Conservation (phyloP, 345 rosid species). For the Aegle marmelos region DNA sequence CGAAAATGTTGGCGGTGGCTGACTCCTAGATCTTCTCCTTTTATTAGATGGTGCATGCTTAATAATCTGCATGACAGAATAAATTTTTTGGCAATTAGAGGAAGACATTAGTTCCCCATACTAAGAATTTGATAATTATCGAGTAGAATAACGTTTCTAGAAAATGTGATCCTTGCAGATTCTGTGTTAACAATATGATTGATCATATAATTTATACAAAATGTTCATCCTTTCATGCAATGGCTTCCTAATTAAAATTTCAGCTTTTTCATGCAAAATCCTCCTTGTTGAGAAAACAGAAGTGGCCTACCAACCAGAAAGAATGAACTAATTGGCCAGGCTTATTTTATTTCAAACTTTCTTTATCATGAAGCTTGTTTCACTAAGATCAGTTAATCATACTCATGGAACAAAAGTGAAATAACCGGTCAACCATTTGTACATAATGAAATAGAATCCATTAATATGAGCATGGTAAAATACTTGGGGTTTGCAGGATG, state of each 20-base stretch:
- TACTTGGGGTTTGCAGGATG: conserved; percentile 76
- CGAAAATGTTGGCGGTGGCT: conserved; percentile 64
- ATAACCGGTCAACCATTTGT: not conserved
- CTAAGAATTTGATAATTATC: not conserved
- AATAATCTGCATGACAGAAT: conserved; percentile 49
- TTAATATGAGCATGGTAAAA: conserved; percentile 7
- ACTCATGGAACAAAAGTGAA: not conserved
- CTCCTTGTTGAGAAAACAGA: not conserved
- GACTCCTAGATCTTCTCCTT: conserved; percentile 73
- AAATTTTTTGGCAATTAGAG: not conserved
- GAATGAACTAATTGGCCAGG: not conserved
- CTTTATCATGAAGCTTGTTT: not conserved
- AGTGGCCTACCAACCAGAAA: not conserved
- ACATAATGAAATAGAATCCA: not conserved
- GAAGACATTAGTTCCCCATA: not conserved
- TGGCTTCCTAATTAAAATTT: not conserved
- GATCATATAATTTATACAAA: not conserved
- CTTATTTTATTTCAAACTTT: not conserved
- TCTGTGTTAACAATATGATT: not conserved
- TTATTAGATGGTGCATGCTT: conserved; percentile 42
- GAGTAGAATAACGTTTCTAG: no score
- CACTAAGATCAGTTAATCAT: not conserved
- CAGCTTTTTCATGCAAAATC: not conserved
- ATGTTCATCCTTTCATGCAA: not conserved
- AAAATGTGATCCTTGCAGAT: no score